Conservation (phyloP, 257 asterid genomes). For the Pogostemon cablin region DNA sequence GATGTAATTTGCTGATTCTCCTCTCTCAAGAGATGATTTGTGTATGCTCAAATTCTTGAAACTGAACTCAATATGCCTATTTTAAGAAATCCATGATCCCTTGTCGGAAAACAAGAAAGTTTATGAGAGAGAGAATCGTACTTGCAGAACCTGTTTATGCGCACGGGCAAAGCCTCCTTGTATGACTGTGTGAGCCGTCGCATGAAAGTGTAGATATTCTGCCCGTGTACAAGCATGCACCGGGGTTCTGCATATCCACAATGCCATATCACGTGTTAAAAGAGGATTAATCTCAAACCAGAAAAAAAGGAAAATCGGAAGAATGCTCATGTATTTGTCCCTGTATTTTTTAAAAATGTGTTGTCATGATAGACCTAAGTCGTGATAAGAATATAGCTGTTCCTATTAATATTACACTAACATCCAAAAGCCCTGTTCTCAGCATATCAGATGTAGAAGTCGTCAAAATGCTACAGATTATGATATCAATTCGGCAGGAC, state of each 20-base stretch:
- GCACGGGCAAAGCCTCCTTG: conserved; percentile 82
- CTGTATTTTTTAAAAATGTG: not conserved
- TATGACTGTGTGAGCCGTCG: conserved; percentile 76
- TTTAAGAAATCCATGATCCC: not conserved
- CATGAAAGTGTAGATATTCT: conserved; percentile 69
- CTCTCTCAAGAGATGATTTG: not conserved
- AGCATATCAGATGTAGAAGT: too few species aligned
- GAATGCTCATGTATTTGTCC: not conserved
- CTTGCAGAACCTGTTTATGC: conserved; percentile 43
- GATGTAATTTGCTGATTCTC: conserved; percentile 8
- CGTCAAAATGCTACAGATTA: too few species aligned
- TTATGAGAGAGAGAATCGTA: conserved; percentile 12
- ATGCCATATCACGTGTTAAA: not conserved
- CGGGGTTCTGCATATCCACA: conserved; percentile 58
- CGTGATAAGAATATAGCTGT: not conserved
- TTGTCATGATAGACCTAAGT: not conserved
- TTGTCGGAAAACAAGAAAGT: not conserved
- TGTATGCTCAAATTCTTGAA: not conserved
- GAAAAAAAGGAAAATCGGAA: not conserved
- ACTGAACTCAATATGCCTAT: not conserved
- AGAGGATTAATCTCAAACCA: not conserved
- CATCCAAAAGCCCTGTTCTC: too few species aligned
- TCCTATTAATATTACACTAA: too few species aligned
- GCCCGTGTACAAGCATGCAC: conserved; percentile 73
- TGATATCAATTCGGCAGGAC: too few species aligned